phyloP scores from a whole-genome alignment of 31 red algal genomes.

The Endocladia muricata region DNA sequence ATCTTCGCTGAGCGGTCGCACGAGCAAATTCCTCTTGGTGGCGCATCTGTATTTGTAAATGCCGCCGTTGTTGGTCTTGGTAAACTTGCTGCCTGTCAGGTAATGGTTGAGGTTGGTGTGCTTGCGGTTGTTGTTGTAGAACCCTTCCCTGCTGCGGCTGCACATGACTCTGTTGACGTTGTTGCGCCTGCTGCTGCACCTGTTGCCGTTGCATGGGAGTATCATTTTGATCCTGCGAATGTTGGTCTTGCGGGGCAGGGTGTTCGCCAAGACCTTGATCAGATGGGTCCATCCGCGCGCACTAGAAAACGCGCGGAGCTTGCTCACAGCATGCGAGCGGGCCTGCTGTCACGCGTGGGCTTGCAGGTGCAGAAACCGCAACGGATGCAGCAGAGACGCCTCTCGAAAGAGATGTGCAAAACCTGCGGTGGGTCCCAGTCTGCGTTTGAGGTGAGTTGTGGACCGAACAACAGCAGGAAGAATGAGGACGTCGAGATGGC shows the following conservation, averaged over 20 bases:
- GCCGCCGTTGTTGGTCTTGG: not conserved
- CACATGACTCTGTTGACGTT: not conserved
- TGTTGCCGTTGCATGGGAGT: not conserved
- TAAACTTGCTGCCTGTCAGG: not conserved
- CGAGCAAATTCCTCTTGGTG: not conserved
- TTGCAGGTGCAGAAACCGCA: too few relatives aligned
- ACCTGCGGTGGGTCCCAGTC: too few relatives aligned
- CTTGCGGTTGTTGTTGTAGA: not conserved
- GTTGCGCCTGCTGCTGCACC: not conserved
- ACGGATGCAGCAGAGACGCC: too few relatives aligned
- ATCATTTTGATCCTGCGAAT: conserved; percentile 4
- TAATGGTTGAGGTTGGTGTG: not conserved
- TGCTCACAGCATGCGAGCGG: conserved; percentile 12
- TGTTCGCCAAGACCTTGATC: conserved; percentile 15
- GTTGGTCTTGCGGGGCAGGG: conserved; percentile 2
- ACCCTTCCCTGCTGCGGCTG: conserved; percentile 7
- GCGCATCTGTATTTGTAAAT: not conserved
- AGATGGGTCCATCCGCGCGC: conserved; percentile 23
- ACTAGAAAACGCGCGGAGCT: conserved; percentile 8
- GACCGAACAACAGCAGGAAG: too few relatives aligned
- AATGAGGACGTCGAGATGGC: too few relatives aligned
- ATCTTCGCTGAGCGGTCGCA: not conserved
- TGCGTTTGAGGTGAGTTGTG: too few relatives aligned
- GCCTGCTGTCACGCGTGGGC: not conserved
- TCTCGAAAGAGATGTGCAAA: too few relatives aligned